Evolutionary conservation across 75 land plant genomes (phyloP).

Genomic region (Chamaecyparis obtusa): DNA sequence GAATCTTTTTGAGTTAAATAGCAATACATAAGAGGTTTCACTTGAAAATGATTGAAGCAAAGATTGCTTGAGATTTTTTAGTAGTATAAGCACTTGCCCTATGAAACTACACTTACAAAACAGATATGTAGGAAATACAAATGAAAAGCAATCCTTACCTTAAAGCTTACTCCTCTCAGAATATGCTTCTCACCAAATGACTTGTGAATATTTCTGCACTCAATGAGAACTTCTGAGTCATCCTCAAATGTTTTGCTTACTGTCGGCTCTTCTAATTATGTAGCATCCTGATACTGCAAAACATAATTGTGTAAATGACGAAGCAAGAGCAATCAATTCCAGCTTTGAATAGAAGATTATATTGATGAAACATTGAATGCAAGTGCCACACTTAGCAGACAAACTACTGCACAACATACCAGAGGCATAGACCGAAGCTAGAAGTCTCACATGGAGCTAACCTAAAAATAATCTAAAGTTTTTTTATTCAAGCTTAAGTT

Average conservation of each 20-base stretch:
- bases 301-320: neutral
- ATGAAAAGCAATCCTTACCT: constrained; percentile 45
- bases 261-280: constrained; percentile 18
- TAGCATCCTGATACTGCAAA: constrained; percentile 24
- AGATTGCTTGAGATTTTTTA: no score
- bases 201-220: constrained; percentile 88
- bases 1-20: no score
- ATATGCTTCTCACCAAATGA: constrained; percentile 97
- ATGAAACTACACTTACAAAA: neutral
- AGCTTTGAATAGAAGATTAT: neutral
- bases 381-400: neutral
- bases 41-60: no score
- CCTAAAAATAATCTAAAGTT: neutral
- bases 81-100: neutral
- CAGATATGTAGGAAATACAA: neutral
- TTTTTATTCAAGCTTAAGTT: neutral
- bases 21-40: no score
- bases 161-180: constrained; percentile 92
- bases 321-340: neutral
- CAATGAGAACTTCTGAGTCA: constrained; percentile 79
- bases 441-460: neutral
- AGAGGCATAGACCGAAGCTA: neutral
- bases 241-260: constrained; percentile 20
- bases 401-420: neutral
- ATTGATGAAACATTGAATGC: neutral